Conservation (phyloP, 2,329 filamentous ascomycete genomes). For the Cercospora berteroae region DNA sequence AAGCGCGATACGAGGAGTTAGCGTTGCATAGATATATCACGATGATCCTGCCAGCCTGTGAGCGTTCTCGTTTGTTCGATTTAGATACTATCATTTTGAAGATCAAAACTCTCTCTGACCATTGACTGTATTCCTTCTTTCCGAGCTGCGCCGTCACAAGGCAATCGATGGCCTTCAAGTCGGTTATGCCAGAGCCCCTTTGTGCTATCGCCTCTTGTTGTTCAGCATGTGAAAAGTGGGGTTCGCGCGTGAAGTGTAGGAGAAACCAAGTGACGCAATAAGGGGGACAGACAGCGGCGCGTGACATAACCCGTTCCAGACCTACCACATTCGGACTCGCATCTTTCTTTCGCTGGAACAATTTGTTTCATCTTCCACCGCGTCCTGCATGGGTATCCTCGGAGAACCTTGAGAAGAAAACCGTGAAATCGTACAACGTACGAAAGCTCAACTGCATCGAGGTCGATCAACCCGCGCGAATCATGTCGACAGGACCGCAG, state of each 20-base stretch:
- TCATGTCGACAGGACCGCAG: conserved; percentile 28
- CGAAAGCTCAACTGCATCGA: background rate
- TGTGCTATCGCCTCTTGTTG: background rate
- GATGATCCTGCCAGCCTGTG: conserved; percentile 18
- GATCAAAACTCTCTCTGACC: background rate
- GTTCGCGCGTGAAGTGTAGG: background rate
- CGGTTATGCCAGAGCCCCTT: background rate
- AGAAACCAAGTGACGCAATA: background rate
- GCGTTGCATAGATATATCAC: conserved; percentile 4
- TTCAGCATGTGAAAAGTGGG: background rate
- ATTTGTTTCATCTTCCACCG: background rate
- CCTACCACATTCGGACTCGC: background rate
- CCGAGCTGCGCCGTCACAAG: background rate
- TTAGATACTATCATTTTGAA: conserved; percentile 3
- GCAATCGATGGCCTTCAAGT: background rate
- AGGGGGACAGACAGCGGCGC: background rate
- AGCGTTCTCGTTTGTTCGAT: conserved; percentile 27
- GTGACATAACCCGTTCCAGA: background rate
- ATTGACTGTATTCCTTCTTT: background rate
- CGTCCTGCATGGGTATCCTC: background rate
- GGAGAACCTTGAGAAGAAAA: background rate
- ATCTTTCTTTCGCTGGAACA: background rate
- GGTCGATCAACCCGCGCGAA: background rate
- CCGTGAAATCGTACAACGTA: background rate
- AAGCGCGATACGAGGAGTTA: conserved; percentile 9